These are phyloP conservation scores for Fusarium napiforme DNA, from an alignment of 2,329 filamentous ascomycete species.

Conservation along the genomic window DNA sequence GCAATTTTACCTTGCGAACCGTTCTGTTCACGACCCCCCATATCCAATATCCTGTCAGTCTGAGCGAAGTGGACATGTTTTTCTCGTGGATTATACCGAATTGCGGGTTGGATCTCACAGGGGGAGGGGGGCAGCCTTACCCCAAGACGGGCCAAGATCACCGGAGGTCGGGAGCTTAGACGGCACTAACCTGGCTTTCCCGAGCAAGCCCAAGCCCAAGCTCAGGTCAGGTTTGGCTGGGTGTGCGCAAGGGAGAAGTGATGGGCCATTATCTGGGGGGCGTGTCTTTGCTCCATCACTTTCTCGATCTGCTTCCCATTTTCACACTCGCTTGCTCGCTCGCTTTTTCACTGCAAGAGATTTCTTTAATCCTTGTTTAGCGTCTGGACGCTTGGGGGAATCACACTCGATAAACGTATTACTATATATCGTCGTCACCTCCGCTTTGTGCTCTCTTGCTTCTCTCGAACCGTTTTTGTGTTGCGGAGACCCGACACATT, in stretches of 20 bases:
- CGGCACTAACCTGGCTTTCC: slow-evolving; percentile 16
- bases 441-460: slow-evolving; percentile 6
- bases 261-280: background rate
- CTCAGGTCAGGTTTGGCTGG: background rate
- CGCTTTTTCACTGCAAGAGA: slow-evolving; percentile 7
- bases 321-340: background rate
- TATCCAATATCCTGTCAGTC: background rate
- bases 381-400: background rate
- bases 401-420: background rate
- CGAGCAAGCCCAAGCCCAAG: background rate
- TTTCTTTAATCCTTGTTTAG: slow-evolving; percentile 6
- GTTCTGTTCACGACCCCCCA: background rate
- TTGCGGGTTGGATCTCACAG: slow-evolving; percentile 23
- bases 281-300: background rate
- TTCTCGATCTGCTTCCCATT: background rate
- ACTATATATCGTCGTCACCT: slow-evolving; percentile 33
- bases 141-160: slow-evolving; percentile 25
- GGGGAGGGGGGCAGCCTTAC: slow-evolving; percentile 22
- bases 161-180: slow-evolving; percentile 19
- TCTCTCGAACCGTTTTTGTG: slow-evolving; percentile 6
- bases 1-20: slow-evolving; percentile 2
- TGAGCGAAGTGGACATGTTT: slow-evolving; percentile 4
- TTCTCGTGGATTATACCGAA: slow-evolving; percentile 11
- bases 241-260: slow-evolving; percentile 17
- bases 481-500: slow-evolving; percentile 27